Percentiles rank a stretch among this genome's conserved stretches.
Conservation (phyloP, 495 filamentous ascomycete genomes). For the Xylaria longipes region DNA sequence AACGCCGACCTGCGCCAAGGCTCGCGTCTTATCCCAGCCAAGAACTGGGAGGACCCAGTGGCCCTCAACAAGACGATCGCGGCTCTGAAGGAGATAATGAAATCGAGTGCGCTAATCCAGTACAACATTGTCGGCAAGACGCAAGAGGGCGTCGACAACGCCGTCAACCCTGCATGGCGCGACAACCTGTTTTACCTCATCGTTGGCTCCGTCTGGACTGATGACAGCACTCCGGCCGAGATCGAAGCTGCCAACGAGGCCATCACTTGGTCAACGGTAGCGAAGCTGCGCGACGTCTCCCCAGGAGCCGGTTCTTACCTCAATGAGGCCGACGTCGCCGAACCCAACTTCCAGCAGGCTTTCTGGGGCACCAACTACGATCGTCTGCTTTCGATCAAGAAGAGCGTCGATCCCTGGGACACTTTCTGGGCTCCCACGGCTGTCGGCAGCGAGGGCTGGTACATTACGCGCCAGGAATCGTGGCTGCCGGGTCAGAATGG, state of each 20-base stretch:
- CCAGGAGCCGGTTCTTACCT: conserved; percentile 51
- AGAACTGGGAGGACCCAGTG: conserved; percentile 42
- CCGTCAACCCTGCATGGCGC: conserved; percentile 50
- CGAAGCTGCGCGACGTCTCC: conserved; percentile 46
- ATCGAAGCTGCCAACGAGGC: conserved; percentile 50
- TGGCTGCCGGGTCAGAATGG: conserved; percentile 30
- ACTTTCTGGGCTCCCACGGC: conserved; percentile 59
- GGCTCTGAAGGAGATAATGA: conserved; percentile 47
- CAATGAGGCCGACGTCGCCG: conserved; percentile 57
- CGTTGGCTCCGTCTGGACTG: conserved; percentile 48
- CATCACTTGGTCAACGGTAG: conserved; percentile 58
- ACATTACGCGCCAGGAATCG: conserved; percentile 30
- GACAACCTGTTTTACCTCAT: conserved; percentile 50
- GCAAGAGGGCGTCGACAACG: conserved; percentile 41
- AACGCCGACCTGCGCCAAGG: conserved; percentile 44
- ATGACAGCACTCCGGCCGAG: conserved; percentile 39
- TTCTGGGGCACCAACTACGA: conserved; percentile 60
- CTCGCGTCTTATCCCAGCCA: conserved; percentile 52
- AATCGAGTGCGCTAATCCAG: conserved; percentile 51
- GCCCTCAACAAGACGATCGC: conserved; percentile 49
- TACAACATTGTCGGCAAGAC: conserved; percentile 57
- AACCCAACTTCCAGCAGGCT: conserved; percentile 63
- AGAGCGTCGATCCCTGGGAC: conserved; percentile 54
- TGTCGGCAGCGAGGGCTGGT: conserved; percentile 58
- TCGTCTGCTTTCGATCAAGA: conserved; percentile 53